Evolutionary conservation across 306 rosid genomes (phyloP).

Genomic region (Quercus gilva): DNA sequence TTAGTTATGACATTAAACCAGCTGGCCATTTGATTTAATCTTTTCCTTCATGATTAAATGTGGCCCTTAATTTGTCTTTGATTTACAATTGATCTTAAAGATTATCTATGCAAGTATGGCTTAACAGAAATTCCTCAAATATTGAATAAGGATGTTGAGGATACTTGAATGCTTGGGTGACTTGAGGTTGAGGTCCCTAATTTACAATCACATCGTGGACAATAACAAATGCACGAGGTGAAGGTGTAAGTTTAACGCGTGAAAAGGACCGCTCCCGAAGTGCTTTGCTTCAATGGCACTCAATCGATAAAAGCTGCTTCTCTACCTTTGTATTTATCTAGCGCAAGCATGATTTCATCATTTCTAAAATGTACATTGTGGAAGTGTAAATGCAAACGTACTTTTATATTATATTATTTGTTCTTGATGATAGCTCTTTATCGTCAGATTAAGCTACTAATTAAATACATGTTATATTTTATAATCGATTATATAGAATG

Average conservation of each 20-base stretch:
- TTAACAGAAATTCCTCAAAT: too few relatives aligned
- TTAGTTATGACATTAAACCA: not conserved
- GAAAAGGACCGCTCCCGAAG: slow-evolving; percentile 26
- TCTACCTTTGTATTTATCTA: not conserved
- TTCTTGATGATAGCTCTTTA: rapidly evolving
- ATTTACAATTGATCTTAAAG: not conserved
- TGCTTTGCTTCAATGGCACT: slow-evolving; percentile 19
- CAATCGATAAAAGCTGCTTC: not conserved
- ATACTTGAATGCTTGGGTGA: not conserved
- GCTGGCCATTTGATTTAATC: not conserved
- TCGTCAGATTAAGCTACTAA: rapidly evolving
- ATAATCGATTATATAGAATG: too few relatives aligned
- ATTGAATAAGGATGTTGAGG: not conserved
- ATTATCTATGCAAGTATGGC: not conserved
- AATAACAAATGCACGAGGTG: not conserved
- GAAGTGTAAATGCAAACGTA: too few relatives aligned
- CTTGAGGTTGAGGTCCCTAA: not conserved
- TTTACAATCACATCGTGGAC: not conserved
- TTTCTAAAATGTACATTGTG: not conserved
- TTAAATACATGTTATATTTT: too few relatives aligned
- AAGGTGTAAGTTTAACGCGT: not conserved
- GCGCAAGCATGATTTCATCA: not conserved
- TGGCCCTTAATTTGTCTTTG: not conserved
- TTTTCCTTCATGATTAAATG: not conserved
- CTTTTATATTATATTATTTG: rapidly evolving